Evolutionary conservation across 1,284 basidiomycete species (phyloP), one percentile per base, ranked within the genome.

Genomic region (Irpex sp.): DNA sequence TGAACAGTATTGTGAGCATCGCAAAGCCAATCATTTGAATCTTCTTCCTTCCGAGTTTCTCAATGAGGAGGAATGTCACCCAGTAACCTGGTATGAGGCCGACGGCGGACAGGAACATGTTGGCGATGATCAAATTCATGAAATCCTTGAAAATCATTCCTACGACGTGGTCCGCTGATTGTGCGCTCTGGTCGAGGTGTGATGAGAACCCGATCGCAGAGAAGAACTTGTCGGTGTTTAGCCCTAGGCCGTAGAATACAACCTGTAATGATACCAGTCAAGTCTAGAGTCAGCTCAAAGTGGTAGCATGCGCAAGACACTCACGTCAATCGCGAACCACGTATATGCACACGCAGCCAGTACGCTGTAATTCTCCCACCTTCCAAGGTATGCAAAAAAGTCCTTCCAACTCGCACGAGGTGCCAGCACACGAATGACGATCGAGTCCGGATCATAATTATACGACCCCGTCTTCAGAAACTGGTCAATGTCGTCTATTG

Each of bases 161-260:
- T 9, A 11, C 21, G 34, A n/a, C 36, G 49, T 44, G 44, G 56
- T 17, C 31, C 31, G 34, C 21, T 3, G n/a, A 26, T 19, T 38
- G 7, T 36, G 37, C 37, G 48, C 17, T 37, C 15, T 13, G 21
- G 11, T 13, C 13, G 52, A 57, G 55, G 26, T 15, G 55, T 0
- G 72, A 64, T 4, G 66, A 69, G 71, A 85, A 85, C 64, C 81
- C 82, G 67, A 88, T 85, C n/a, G 81, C 77, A 63, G 76, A 67
- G n/a, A 87, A 76, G 59, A 87, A 82, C 72, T 86, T 87, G 51
- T 84, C 82, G 8, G 86, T 87, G 80, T 94, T 94, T 59, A 94
- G 81, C 63, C 90, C 87, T 59, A 93, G 82, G 64, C 92, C 92
- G 77, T 93, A 93, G 80, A 94, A 94, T 26, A 87, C 86, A 77